Conservation (phyloP, 768 basidiomycete genomes). For the Panus rudis region DNA sequence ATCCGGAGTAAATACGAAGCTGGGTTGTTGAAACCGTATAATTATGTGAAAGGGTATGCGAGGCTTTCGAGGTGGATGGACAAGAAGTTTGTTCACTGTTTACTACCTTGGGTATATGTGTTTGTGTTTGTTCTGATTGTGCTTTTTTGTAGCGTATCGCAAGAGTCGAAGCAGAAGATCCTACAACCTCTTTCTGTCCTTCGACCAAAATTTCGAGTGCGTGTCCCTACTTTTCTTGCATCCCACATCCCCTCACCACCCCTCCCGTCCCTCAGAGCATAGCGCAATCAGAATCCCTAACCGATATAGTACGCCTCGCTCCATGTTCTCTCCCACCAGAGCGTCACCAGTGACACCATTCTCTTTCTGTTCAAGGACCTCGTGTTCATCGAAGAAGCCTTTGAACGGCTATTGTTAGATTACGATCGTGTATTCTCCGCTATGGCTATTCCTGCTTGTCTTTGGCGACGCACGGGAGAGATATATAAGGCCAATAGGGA, state of each 20-base stretch:
- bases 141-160: constrained; percentile 56
- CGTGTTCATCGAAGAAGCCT: constrained; percentile 96
- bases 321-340: background rate
- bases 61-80: constrained; percentile 94
- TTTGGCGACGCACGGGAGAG: constrained; percentile 95
- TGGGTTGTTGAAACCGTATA: constrained; percentile 89
- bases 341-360: background rate
- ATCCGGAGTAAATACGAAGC: constrained; percentile 97
- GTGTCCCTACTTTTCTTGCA: constrained; percentile 14
- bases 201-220: constrained; percentile 77
- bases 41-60: constrained; percentile 94
- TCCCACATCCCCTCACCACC: constrained; percentile 1
- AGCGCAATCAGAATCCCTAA: constrained; percentile 62
- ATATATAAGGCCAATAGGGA: constrained; percentile 98
- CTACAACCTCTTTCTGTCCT: constrained; percentile 82
- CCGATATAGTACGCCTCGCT: constrained; percentile 57
- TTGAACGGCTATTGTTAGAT: constrained; percentile 90
- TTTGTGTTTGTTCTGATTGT: background rate
- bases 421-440: constrained; percentile 93
- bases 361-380: constrained; percentile 52
- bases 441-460: constrained; percentile 95
- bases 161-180: constrained; percentile 88
- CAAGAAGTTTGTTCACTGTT: constrained; percentile 51
- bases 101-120: constrained; percentile 8
- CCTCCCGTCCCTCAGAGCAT: constrained; percentile 44